Conservation (phyloP, 164 flowering plant species). For the Vitis amurensis region DNA sequence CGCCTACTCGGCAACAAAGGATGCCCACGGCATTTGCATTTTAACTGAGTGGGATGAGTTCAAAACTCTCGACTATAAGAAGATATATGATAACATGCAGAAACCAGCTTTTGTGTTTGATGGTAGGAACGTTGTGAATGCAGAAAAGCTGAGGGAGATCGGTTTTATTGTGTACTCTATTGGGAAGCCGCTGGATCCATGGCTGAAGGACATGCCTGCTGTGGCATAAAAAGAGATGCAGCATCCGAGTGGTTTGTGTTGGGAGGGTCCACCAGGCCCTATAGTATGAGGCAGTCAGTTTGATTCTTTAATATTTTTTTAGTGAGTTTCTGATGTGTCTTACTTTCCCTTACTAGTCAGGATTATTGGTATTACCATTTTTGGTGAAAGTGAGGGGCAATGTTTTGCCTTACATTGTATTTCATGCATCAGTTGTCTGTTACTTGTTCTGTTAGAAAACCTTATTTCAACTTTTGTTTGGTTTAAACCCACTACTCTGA, state of each 20-base stretch:
- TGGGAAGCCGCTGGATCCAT: conserved; percentile 78
- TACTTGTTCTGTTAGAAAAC: conserved; percentile 13
- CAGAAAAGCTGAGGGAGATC: conserved; percentile 60
- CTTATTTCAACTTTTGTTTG: not conserved
- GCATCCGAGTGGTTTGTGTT: not conserved
- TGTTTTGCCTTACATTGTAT: conserved; percentile 23
- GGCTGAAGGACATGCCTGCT: conserved; percentile 90
- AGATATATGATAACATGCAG: conserved; percentile 71
- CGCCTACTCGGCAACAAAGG: conserved; percentile 74
- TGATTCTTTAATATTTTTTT: conserved; percentile 25
- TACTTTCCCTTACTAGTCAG: conserved; percentile 15
- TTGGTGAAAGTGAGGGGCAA: conserved; percentile 14
- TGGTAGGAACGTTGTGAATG: conserved; percentile 70
- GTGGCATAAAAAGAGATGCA: conserved; percentile 38
- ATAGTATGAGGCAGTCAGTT: conserved; percentile 17
- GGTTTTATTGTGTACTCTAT: conserved; percentile 81
- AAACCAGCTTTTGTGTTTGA: conserved; percentile 78
- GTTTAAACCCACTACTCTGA: not conserved
- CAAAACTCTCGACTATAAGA: conserved; percentile 63
- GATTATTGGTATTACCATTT: conserved; percentile 7
- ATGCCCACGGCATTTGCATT: conserved; percentile 73
- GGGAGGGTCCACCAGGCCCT: not conserved
- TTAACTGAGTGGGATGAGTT: conserved; percentile 91
- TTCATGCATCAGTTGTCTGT: conserved; percentile 1
- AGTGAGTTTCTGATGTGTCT: conserved; percentile 9